A percentile compares a stretch with the other conserved stretches of the same genome.
Conservation (phyloP, 768 basidiomycete genomes). For the Calocybe cyanea region DNA sequence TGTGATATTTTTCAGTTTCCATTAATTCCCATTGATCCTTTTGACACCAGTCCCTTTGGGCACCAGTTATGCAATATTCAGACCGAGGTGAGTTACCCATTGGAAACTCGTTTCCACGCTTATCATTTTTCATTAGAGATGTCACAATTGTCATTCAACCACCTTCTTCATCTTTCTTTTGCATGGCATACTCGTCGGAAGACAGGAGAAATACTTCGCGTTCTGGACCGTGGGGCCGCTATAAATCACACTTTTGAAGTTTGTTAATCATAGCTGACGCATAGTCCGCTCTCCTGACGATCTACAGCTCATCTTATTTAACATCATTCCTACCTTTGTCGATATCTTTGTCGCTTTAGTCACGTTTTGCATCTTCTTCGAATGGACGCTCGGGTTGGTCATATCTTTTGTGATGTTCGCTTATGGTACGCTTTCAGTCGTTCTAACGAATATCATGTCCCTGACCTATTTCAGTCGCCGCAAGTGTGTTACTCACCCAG, state of each 20-base stretch:
- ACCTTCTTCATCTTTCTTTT: conserved; percentile 82
- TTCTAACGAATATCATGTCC: not conserved
- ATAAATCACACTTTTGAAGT: conserved; percentile 82
- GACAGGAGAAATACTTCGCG: conserved; percentile 82
- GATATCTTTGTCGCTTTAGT: conserved; percentile 73
- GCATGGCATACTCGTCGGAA: conserved; percentile 79
- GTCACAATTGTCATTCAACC: conserved; percentile 82
- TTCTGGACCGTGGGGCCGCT: conserved; percentile 79
- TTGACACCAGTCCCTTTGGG: conserved; percentile 59
- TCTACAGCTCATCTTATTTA: conserved; percentile 73
- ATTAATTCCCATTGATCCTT: not conserved
- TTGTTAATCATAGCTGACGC: conserved; percentile 7
- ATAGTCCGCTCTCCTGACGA: conserved; percentile 2
- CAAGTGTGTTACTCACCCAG: conserved; percentile 55
- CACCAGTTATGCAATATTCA: conserved; percentile 86
- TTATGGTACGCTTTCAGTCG: conserved; percentile 48
- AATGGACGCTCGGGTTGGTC: conserved; percentile 63
- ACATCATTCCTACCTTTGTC: conserved; percentile 74
- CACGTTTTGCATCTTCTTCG: conserved; percentile 59
- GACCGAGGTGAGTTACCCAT: conserved; percentile 48
- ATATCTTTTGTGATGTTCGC: conserved; percentile 71
- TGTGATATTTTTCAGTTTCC: not conserved
- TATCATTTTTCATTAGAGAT: conserved; percentile 50
- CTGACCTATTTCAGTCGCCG: conserved; percentile 32
- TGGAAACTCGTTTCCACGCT: not conserved